Base-by-base conservation (phyloP, 2,329 filamentous ascomycete species). In the Exophiala aquamarina region DNA sequence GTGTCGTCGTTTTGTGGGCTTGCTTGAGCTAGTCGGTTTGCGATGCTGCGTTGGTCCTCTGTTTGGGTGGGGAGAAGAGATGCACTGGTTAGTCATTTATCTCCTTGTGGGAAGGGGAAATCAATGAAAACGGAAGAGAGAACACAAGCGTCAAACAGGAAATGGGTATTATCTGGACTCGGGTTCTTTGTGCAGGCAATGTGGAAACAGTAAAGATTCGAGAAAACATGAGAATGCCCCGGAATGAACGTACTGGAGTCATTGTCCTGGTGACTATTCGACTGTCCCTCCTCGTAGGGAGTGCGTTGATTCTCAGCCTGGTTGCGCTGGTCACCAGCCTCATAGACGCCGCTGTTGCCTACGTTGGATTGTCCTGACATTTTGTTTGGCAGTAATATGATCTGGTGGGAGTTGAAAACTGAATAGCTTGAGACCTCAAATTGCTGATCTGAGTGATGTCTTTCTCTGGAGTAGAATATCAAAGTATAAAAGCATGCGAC, bases 321-420 rank as follows among this genome's bases (percentile, higher is more conserved):
- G 65, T 82, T 89, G 60, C 80, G 78, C 75, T 93, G 87, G 70
- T 93, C 87, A 49, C 83, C 84, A 47, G 77, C 83, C 71, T 91
- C 86, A 71, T 93, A 91, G 65, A 89, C 70, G 51, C 69, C 66
- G 54, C 70, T 61, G 65, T 73, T 76, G 58, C 87, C 88, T 63
- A 92, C 86, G 63, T 75, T 85, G 48, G 85, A 87, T 46, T 67
- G 70, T 60, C 71, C 71, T 59, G 71, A 73, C 74, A 78, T 76
- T 19, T 40, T 47, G 37, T 32, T 4, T 36, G 18, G 8, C 19
- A n/a, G n/a, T n/a, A n/a, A 28, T 28, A 11, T 32, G 39, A 31
- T 41, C n/a, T 39, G 36, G 23, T 11, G 23, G 23, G 23, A 26
- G 11, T 26, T 26, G 23, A 26, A 26, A 26, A 26, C 6, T 26